Base-by-base conservation (phyloP, 164 flowering plant species). In the Protea cynaroides region DNA sequence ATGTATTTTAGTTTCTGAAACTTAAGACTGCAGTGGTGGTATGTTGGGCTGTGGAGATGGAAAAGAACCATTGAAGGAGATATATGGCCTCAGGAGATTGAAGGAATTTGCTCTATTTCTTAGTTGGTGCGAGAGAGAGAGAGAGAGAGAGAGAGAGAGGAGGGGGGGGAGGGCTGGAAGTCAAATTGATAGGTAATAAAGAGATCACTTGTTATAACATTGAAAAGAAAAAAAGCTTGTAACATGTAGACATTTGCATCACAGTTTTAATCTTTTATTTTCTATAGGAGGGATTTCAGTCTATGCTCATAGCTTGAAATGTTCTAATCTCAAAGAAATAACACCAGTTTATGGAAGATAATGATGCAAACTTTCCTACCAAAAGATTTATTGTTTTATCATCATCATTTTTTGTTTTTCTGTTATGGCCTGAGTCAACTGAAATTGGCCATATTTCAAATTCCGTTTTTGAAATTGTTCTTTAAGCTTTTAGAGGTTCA, bases 91-190 rank as follows among this genome's bases (percentile, higher is more conserved):
- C 19, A 8, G 59, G 74, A 63, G 78, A 76, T 71, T 68, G 1
- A 34, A 58, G 74, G 75, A 79, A 66, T 71, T 64, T 59, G 53
- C 71, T 72, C 68, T 70, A 56, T 49, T 24, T 15, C 61, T 74
- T 73, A 71, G 72, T 69, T 25, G 74, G 69, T n/a, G n/a, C n/a
- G 23, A 9, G 10, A 21, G 50, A n/a, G 36, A 38, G 7, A 7
- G 58, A 36, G 63, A 24, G 23, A 9, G 10, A 21, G 50, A n/a
- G 36, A 38, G 7, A 7, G 58, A 36, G 63, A 24, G 36, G n/a
- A 15, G 18, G 17, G 6, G 52, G 19, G 50, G 2, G 17, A 14
- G 10, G 17, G 14, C 17, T 10, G 10, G 50, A n/a, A n/a, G n/a
- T n/a, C 14, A 9, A 37, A 46, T 46, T 46, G 50, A 17, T 46